These are phyloP conservation scores for Nothopassalora personata DNA, from an alignment of 2,329 filamentous ascomycete genomes.

Conservation along the genomic window DNA sequence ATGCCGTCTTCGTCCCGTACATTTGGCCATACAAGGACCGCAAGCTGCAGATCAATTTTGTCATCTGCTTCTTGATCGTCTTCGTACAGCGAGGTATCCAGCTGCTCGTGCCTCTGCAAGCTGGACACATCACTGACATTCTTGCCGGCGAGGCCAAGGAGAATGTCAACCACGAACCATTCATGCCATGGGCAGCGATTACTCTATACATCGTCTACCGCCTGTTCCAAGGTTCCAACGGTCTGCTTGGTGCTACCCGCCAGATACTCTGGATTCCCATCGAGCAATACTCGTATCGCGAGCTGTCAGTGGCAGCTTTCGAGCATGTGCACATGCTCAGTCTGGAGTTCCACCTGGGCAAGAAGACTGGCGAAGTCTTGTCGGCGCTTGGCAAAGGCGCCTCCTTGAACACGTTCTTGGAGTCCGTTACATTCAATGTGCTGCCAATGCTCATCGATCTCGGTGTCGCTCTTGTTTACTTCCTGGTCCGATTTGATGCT, in stretches of 20 bases:
- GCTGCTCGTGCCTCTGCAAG: slow-evolving; percentile 74
- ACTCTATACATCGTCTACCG: slow-evolving; percentile 71
- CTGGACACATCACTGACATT: slow-evolving; percentile 71
- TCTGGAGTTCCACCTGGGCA: slow-evolving; percentile 92
- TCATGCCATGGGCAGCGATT: slow-evolving; percentile 69
- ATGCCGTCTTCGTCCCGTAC: slow-evolving; percentile 91
- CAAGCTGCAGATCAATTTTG: slow-evolving; percentile 69
- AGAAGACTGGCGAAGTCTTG: slow-evolving; percentile 91
- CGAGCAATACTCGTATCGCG: slow-evolving; percentile 92
- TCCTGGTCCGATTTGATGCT: slow-evolving; percentile 72
- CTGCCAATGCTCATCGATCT: slow-evolving; percentile 92
- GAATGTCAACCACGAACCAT: slow-evolving; percentile 14
- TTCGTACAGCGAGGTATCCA: slow-evolving; percentile 79
- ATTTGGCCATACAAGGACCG: slow-evolving; percentile 84
- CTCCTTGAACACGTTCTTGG: slow-evolving; percentile 92
- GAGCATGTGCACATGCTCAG: slow-evolving; percentile 95
- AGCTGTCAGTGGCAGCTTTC: slow-evolving; percentile 89
- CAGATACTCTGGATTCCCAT: slow-evolving; percentile 93
- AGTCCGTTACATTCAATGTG: slow-evolving; percentile 93
- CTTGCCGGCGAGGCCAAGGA: slow-evolving; percentile 55
- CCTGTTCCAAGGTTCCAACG: slow-evolving; percentile 81
- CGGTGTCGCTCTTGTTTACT: slow-evolving; percentile 75
- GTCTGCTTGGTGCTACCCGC: slow-evolving; percentile 74
- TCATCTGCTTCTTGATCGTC: slow-evolving; percentile 77
- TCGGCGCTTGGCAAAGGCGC: slow-evolving; percentile 94